These are phyloP conservation scores for Dendrostoma leiphaemia DNA, from an alignment of 2,329 filamentous ascomycete species.

Conservation along the genomic window DNA sequence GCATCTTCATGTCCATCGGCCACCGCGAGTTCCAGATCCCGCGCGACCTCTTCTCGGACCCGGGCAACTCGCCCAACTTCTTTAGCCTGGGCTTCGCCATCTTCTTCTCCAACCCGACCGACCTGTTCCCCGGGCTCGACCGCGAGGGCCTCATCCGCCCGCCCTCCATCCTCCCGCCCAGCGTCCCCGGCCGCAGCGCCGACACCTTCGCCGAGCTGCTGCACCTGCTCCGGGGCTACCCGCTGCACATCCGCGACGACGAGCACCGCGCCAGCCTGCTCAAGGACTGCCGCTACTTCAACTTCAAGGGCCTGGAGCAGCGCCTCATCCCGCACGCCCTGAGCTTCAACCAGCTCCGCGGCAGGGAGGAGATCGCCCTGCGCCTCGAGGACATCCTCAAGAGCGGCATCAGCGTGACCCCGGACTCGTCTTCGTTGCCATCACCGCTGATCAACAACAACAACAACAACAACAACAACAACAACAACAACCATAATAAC, in stretches of 20 bases:
- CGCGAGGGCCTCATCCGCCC: conserved; percentile 78
- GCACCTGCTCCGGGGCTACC: conserved; percentile 80
- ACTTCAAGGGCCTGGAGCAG: conserved; percentile 89
- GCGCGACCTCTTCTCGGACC: conserved; percentile 78
- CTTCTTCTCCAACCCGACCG: conserved; percentile 74
- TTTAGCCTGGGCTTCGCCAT: conserved; percentile 87
- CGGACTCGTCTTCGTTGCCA: conserved; percentile 37
- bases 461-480: conserved; percentile 29
- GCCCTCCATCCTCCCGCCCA: conserved; percentile 79
- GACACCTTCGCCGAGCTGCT: conserved; percentile 81
- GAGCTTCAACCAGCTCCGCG: conserved; percentile 68
- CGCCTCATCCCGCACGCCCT: conserved; percentile 76
- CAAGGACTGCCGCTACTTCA: conserved; percentile 87
- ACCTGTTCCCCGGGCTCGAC: conserved; percentile 83
- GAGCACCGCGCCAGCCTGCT: conserved; percentile 75
- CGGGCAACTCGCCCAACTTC: conserved; percentile 92
- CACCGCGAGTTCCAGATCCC: conserved; percentile 86
- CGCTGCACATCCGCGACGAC: conserved; percentile 72
- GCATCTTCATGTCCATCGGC: conserved; percentile 90
- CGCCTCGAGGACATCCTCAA: conserved; percentile 86
- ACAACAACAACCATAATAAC: conserved; percentile 42
- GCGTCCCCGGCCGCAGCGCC: conserved; percentile 77
- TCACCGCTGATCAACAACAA: conserved; percentile 58
- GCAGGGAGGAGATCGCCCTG: conserved; percentile 72
- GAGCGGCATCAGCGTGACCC: conserved; percentile 69